Base-by-base conservation (phyloP, 2,329 filamentous ascomycete species). In the Alternaria ventricosa region DNA sequence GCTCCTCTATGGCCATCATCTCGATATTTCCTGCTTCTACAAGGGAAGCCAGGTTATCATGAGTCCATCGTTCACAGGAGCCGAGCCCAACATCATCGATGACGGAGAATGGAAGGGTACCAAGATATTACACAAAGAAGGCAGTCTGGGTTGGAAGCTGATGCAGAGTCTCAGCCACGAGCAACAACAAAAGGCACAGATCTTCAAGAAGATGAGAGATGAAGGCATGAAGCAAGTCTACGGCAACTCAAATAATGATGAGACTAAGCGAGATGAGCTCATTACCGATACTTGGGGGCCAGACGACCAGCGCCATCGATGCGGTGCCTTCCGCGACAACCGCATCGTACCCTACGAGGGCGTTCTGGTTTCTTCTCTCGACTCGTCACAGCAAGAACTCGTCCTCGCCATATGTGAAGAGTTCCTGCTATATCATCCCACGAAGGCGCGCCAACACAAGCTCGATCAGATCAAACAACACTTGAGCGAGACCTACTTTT, bases 241-340 rank as follows among this genome's bases (percentile, higher is more conserved):
- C 25, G 71, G 69, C 1, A 68, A 67, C 36, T 74, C 71, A 11
- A 66, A 74, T 30, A 74, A 74, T 25, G 71, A 74, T n/a, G 67
- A 63, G 25, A 67, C 49, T 12, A 64, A 72, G 23, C 69, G 69
- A 20, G 82, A 82, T 4, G 74, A 83, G 57, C 67, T 85, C 30
- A 74, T 79, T 13, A 76, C 75, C 12, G 89, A 89, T 10, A 85
- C 91, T 8, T 94, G 91, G 91, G 94, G 94, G 76, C 89, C 89
- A 68, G 91, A 93, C 72, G 92, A 95, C 76, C 91, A 94, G 81
- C 85, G 92, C 6, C 92, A 94, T 72, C 77, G 93, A 5, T 92
- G 91, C 75, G 92, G 92, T 36, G 92, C 92, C 0, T 93, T 91
- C 75, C 87, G 91, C 12, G 92, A 95, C 72, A 96, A 95, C 77